Evolutionary conservation across 768 basidiomycete species (phyloP), one percentile per base, ranked within the genome.

Genomic region (Ephemerocybe angulata): DNA sequence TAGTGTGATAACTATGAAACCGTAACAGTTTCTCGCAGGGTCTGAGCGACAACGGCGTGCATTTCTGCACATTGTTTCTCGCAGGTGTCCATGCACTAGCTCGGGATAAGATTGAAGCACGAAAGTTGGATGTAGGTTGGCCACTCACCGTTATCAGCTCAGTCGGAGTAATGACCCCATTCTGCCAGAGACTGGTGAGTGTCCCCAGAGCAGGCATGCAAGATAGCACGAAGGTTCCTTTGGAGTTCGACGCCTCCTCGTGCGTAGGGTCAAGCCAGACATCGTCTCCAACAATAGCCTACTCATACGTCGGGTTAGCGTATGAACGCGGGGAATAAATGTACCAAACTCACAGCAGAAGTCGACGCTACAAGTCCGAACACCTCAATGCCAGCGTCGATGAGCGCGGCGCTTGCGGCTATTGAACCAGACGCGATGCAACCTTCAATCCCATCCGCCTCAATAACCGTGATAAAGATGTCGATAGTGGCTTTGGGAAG

Each of bases 401-500:
- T 93, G 3, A 98, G 77, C 7, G 97, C 95, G 1, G 91, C 84
- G 61, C 89, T 92, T 1, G 93, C 90, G 17, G 95, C 96, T 5
- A 93, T 82, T 10, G 88, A 77, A 4, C 90, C 94, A 1, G 93
- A 83, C 4, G 92, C 83, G n/a, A 96, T 79, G 59, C 91, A 90
- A 25, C 88, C 84, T 66, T 94, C 88, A n/a, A 90, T 77, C 17
- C 92, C 90, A 67, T 97, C 94, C n/a, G 87, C 85, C 69, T 98
- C 94, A 42, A 98, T 84, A 38, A 99, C 76, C 2, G 85, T 88
- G 50, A 99, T 74, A 69, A 90, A 96, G 42, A 98, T 76, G 72
- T 99, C 97, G 62, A 98, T 84, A 8, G 87, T 87, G 0, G 93
- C 90, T 67, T 99, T 99, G 15, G 97, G 96, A n/a, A 97, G 77